Evolutionary conservation across 2,329 filamentous ascomycete genomes (phyloP), one percentile per base, ranked within the genome.

Genomic region (Diaporthe citrichinensis): DNA sequence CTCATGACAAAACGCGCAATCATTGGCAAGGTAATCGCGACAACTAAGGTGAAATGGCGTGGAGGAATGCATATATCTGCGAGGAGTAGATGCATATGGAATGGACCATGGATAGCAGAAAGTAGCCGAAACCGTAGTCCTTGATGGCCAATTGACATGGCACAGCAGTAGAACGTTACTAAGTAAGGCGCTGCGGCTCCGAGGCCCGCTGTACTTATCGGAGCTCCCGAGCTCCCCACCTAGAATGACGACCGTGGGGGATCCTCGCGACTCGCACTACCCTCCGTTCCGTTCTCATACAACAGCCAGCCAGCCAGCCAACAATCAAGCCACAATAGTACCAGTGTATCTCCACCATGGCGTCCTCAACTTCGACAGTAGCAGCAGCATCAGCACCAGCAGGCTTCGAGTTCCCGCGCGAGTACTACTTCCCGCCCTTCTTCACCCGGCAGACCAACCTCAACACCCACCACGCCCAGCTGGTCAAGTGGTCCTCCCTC

Each of bases 401-500:
- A 12, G 31, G 65, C 80, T 92, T 92, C 84, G 73, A 79, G 53
- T 93, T 92, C 84, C 91, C 91, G 5, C 88, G 87, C 79, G 90
- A 91, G 83, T 94, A 95, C 89, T 87, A 87, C 86, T 96, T 95
- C 87, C 94, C 94, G 0, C 93, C 94, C 81, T 96, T 97, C 92
- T 97, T 94, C 90, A 95, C 94, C 74, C 92, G 91, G 73, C 94
- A 97, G 84, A 90, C 92, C 49, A 95, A 95, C 86, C 88, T 91
- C 77, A 90, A 90, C 41, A 96, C 94, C 14, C 92, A 90, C 82
- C 91, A 93, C 84, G 92, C 93, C 61, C 95, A 97, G 82, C 92
- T 95, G 77, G 87, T 90, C 76, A 96, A 96, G 85, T 99, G 97
- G 97, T 92, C 94, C n/a, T 84, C 91, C 44, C 91, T 98, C 23